A percentile compares a stretch with the other conserved stretches of the same genome.
Evolutionary conservation across 345 rosid species (phyloP).

Genomic region (Boechera retrofracta): DNA sequence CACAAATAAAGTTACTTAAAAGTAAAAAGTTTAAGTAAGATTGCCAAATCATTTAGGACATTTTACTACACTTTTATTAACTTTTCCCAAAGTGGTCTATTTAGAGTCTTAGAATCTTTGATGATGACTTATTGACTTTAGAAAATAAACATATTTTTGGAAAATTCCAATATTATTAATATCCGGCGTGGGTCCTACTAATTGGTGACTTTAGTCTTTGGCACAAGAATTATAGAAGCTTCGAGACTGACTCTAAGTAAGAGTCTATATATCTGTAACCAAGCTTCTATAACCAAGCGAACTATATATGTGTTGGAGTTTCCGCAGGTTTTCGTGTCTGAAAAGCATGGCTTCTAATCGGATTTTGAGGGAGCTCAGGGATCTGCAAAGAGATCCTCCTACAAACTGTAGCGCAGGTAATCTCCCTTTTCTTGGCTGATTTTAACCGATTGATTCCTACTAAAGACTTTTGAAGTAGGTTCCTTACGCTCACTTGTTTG

Average conservation of each 20-base stretch:
- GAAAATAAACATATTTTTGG: neutral
- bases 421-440: neutral
- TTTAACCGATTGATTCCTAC: neutral
- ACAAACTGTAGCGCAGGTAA: constrained; percentile 59
- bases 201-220: neutral
- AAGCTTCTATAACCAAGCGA: too few relatives aligned
- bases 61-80: neutral
- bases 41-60: neutral
- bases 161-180: too few relatives aligned
- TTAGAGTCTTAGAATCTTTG: neutral
- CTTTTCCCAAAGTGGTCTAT: neutral
- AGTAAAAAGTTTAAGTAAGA: neutral
- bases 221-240: neutral
- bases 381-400: constrained; percentile 57
- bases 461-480: too few relatives aligned
- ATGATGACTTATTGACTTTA: neutral
- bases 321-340: constrained; percentile 1
- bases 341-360: constrained; percentile 49
- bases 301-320: neutral
- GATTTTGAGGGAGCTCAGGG: constrained; percentile 46
- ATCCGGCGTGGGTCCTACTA: too few relatives aligned
- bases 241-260: neutral
- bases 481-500: too few relatives aligned
- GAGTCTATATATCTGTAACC: too few relatives aligned
- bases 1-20: neutral